Conservation (phyloP, 768 basidiomycete genomes). For the Phylloporus sp. region DNA sequence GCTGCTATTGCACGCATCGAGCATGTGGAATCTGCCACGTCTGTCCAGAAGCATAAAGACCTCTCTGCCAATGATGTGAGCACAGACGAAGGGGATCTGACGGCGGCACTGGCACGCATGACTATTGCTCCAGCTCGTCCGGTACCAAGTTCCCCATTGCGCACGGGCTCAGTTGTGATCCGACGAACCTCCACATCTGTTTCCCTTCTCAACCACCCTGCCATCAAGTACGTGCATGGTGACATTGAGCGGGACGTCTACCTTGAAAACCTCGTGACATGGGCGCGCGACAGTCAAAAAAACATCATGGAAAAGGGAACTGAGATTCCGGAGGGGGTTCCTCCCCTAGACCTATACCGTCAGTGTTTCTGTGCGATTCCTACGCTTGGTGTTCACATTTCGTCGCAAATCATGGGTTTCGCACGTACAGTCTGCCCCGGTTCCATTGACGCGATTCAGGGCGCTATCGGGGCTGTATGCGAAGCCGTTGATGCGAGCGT, state of each 20-base stretch:
- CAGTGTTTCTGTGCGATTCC: conserved; percentile 24
- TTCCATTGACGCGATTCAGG: conserved; percentile 74
- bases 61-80: conserved; percentile 6
- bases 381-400: not conserved
- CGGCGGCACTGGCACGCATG: conserved; percentile 44
- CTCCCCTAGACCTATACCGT: conserved; percentile 86
- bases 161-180: conserved; percentile 38
- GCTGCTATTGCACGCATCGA: conserved; percentile 76
- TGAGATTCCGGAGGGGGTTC: conserved; percentile 70
- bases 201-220: conserved; percentile 55
- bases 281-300: conserved; percentile 56
- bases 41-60: not conserved
- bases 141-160: conserved; percentile 10
- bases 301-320: conserved; percentile 59
- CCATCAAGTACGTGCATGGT: conserved; percentile 72
- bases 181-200: conserved; percentile 51
- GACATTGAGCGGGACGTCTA: conserved; percentile 66
- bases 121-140: conserved; percentile 26
- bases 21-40: not conserved
- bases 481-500: conserved; percentile 80
- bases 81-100: conserved; percentile 45
- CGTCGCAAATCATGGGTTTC: not conserved
- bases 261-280: conserved; percentile 56
- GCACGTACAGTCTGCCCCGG: conserved; percentile 62
- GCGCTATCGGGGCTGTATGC: conserved; percentile 79